Evolutionary conservation across 192 early-diverging fungal species (phyloP).

Genomic region (Linnemannia zychae): DNA sequence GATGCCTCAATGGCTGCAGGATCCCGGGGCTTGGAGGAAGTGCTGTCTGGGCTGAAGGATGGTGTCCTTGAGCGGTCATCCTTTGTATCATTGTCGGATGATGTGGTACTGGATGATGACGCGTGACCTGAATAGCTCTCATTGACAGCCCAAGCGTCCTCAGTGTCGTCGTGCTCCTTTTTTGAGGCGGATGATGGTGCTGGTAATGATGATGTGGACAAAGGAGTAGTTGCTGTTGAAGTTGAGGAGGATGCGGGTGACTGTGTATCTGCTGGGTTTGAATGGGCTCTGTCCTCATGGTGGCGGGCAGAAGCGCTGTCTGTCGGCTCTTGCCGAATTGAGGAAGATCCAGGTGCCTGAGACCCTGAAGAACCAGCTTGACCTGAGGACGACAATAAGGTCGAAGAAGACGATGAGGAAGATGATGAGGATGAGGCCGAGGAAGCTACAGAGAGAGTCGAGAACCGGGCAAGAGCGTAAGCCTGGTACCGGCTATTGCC

Average conservation of each 20-base stretch:
- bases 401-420: background rate
- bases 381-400: background rate
- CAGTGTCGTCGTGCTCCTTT: slow-evolving; percentile 33
- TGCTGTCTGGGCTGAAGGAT: slow-evolving; percentile 3
- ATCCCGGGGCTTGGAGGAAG: slow-evolving; percentile 16
- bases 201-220: background rate
- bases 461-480: slow-evolving; percentile 47
- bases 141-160: slow-evolving; percentile 52
- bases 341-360: background rate
- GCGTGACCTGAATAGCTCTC: slow-evolving; percentile 49
- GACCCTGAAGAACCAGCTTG: slow-evolving; percentile 1
- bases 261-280: slow-evolving; percentile 46
- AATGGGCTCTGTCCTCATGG: slow-evolving; percentile 23
- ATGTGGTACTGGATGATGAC: background rate
- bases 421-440: slow-evolving; percentile 16
- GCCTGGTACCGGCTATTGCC: slow-evolving; percentile 53
- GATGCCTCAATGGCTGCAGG: slow-evolving; percentile 28
- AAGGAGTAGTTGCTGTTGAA: background rate
- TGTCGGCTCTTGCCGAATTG: slow-evolving; percentile 9
- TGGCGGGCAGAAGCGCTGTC: background rate
- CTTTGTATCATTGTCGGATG: background rate
- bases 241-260: slow-evolving; percentile 27
- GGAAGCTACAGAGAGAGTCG: slow-evolving; percentile 28
- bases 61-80: background rate
- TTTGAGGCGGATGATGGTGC: slow-evolving; percentile 4